phyloP scores from a whole-genome alignment of 2,329 filamentous ascomycete genomes.

The Colletotrichum echinochloae region DNA sequence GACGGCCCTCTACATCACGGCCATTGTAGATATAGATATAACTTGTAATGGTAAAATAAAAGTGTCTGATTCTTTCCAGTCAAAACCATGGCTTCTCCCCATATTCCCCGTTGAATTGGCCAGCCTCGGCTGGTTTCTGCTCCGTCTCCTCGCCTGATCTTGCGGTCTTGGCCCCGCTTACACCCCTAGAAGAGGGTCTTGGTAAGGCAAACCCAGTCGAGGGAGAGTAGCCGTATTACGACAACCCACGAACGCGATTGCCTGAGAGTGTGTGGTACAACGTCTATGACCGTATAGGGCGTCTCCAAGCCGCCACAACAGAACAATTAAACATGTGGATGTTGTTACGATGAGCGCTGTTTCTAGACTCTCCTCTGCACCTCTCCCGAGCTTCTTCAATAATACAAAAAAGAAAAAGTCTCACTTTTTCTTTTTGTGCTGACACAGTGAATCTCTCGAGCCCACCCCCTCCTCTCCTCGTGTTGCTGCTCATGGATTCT shows the following conservation, averaged over 20 bases:
- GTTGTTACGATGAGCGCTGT: background rate
- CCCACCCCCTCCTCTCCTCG: background rate
- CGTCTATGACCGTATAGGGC: background rate
- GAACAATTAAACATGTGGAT: background rate
- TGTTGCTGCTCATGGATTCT: background rate
- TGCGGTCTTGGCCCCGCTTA: background rate
- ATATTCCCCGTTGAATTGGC: too few species aligned
- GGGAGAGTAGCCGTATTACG: background rate
- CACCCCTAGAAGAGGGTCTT: too few species aligned
- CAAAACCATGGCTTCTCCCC: background rate
- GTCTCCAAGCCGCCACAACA: background rate
- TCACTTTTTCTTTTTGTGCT: background rate
- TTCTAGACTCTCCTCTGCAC: background rate
- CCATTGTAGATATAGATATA: slow-evolving; percentile 38
- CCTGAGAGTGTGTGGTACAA: background rate
- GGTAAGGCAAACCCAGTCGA: background rate
- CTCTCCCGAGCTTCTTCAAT: background rate
- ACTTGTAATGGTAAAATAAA: slow-evolving; percentile 36
- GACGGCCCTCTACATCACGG: slow-evolving; percentile 31
- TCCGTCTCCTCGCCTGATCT: background rate
- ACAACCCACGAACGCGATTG: background rate
- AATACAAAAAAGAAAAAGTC: background rate
- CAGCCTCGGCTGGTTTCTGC: background rate
- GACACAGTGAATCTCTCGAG: background rate
- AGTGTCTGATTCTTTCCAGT: slow-evolving; percentile 33